Percentiles rank a stretch among this genome's conserved stretches.
phyloP scores from a whole-genome alignment of 345 rosid genomes.

The Nephelium lappaceum region DNA sequence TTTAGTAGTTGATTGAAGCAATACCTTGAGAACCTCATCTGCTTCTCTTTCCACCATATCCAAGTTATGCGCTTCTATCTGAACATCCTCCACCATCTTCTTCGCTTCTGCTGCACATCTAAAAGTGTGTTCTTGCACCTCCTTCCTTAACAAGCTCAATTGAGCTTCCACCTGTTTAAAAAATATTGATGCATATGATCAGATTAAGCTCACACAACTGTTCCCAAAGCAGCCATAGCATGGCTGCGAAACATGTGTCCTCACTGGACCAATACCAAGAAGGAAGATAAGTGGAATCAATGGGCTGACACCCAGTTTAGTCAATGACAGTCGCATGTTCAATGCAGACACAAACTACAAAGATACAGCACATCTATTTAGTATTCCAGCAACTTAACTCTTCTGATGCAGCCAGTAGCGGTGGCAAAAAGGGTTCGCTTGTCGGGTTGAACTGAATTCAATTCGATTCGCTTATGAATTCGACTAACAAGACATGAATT shows the following conservation, averaged over 20 bases:
- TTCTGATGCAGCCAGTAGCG: too few species aligned
- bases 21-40: constrained; percentile 62
- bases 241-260: background rate
- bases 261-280: background rate
- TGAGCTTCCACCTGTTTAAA: constrained; percentile 55
- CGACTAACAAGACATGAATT: too few species aligned
- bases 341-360: too few species aligned
- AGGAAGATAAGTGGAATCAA: background rate
- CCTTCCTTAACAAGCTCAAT: constrained; percentile 52
- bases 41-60: constrained; percentile 73
- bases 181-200: background rate
- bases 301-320: background rate
- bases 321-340: too few species aligned
- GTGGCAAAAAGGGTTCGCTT: too few species aligned
- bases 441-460: too few species aligned
- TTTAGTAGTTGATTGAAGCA: constrained; percentile 7
- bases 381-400: too few species aligned
- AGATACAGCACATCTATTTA: too few species aligned
- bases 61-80: constrained; percentile 51
- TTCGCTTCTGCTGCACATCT: constrained; percentile 63
- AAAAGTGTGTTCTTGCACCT: constrained; percentile 45
- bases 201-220: background rate
- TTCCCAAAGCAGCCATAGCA: constrained; percentile 1
- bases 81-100: constrained; percentile 54
- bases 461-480: too few species aligned